Evolutionary conservation across 176 grass and related monocot genomes (phyloP), one percentile per base, ranked within the genome.

Genomic region (Aegilops longissima): DNA sequence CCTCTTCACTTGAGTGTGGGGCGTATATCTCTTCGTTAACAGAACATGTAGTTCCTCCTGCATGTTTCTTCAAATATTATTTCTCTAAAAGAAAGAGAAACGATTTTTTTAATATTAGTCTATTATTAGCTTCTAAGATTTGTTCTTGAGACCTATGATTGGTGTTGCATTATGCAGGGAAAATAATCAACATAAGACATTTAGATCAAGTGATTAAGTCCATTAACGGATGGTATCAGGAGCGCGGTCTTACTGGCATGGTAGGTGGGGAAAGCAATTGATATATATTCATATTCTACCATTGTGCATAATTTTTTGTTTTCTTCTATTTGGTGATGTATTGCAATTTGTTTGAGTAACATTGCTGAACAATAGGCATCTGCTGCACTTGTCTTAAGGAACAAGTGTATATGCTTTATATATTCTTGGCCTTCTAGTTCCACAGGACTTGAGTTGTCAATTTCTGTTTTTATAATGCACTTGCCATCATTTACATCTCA

Each of bases 161-260:
- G 16, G 36, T 90, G 33, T 96, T 90, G 76, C 87, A 85, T 87
- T 92, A 76, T 90, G 90, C 87, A 96, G 97, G 94, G 11, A 96
- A 96, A 88, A 99, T 99, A 82, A 92, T 99, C 61, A 96, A 99
- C 76, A 90, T 94, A 89, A 89, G 92, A 67, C 97, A 96, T 91
- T 89, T 99, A 83, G 92, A 99, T 84, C 61, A 92, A 91, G 97
- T 91, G 21, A 80, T 99, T 29, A 99, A 94, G 78, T 99, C 92
- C 17, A 82, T 99, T 36, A 96, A 94, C 4, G 83, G 84, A 59
- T 99, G 97, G 97, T 99, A 99, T 58, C 88, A 93, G 23, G 94
- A 96, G 20, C 89, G 89, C 42, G 92, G 97, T 73, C 85, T 99
- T 86, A 88, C 89, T 89, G 97, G 97, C 31, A 83, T 89, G 87